These are phyloP conservation scores for Acanthamoeba royreba DNA, from an alignment of 208 protist species.

Conservation along the genomic window DNA sequence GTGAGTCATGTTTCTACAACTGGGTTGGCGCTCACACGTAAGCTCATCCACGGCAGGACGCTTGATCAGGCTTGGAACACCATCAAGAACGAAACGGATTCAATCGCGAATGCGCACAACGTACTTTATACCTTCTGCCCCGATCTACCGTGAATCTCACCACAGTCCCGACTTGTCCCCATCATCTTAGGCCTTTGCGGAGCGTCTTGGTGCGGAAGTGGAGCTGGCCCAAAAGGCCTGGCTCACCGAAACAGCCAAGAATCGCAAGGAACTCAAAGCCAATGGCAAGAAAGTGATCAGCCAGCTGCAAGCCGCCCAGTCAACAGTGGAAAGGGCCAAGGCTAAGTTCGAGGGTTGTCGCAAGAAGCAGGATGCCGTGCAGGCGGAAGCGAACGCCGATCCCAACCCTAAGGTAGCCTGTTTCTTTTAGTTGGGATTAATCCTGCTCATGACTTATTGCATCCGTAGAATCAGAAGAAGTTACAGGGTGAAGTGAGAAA, in stretches of 20 bases:
- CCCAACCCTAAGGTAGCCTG: not conserved
- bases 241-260: not conserved
- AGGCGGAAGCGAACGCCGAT: not conserved
- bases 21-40: too few relatives aligned
- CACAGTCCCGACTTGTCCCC: too few relatives aligned
- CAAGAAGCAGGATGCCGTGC: slow-evolving; percentile 12
- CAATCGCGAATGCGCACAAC: not conserved
- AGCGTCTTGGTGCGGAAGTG: not conserved
- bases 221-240: not conserved
- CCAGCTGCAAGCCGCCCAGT: not conserved
- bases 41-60: too few relatives aligned
- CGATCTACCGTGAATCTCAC: too few relatives aligned
- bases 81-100: not conserved
- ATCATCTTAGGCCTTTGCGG: not conserved
- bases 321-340: not conserved
- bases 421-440: too few relatives aligned
- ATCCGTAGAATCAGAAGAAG: slow-evolving; percentile 7
- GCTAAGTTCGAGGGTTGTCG: not conserved
- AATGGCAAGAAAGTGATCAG: not conserved
- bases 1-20: too few relatives aligned
- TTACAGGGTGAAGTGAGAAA: not conserved
- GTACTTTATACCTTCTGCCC: not conserved
- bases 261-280: not conserved
- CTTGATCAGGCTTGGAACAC: not conserved
- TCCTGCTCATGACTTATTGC: too few relatives aligned